A percentile compares a stretch with the other conserved stretches of the same genome.
phyloP scores from a whole-genome alignment of 441 rosid genomes.

The Mallotus japonicus region DNA sequence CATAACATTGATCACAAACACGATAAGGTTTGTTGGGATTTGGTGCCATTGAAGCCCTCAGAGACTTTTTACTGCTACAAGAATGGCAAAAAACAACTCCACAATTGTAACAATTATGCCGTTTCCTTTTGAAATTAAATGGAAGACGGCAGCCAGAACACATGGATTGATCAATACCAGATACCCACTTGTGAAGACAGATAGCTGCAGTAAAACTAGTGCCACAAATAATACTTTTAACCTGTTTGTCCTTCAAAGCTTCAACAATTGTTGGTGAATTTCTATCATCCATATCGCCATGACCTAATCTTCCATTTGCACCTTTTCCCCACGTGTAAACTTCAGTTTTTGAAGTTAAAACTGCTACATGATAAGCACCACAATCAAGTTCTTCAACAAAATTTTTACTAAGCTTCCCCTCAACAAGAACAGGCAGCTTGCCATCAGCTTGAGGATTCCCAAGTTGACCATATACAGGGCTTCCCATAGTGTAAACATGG shows the following conservation, averaged over 20 bases:
- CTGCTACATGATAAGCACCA: conserved; percentile 97
- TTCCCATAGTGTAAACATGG: conserved; percentile 90
- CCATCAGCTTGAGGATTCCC: conserved; percentile 94
- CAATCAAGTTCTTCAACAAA: conserved; percentile 90
- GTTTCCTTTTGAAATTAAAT: conserved; percentile 91
- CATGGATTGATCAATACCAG: conserved; percentile 93
- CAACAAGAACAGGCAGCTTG: conserved; percentile 72
- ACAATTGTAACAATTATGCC: conserved; percentile 96
- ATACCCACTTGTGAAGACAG: conserved; percentile 95
- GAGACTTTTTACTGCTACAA: conserved; percentile 80
- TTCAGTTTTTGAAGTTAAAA: conserved; percentile 84
- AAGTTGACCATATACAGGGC: conserved; percentile 92
- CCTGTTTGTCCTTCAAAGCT: conserved; percentile 94
- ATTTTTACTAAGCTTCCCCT: conserved; percentile 81
- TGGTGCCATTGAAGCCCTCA: conserved; percentile 96
- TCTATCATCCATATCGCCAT: conserved; percentile 88
- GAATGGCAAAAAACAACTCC: conserved; percentile 96
- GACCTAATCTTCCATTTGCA: conserved; percentile 91
- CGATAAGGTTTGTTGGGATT: conserved; percentile 90
- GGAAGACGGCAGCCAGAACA: conserved; percentile 95
- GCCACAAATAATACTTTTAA: conserved; percentile 88
- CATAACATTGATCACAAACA: conserved; percentile 85
- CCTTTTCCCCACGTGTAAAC: conserved; percentile 99
- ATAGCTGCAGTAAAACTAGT: conserved; percentile 87
- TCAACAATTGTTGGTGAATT: conserved; percentile 78